phyloP scores from a whole-genome alignment of 192 early-diverging fungal genomes.

The Mortierella alpina region DNA sequence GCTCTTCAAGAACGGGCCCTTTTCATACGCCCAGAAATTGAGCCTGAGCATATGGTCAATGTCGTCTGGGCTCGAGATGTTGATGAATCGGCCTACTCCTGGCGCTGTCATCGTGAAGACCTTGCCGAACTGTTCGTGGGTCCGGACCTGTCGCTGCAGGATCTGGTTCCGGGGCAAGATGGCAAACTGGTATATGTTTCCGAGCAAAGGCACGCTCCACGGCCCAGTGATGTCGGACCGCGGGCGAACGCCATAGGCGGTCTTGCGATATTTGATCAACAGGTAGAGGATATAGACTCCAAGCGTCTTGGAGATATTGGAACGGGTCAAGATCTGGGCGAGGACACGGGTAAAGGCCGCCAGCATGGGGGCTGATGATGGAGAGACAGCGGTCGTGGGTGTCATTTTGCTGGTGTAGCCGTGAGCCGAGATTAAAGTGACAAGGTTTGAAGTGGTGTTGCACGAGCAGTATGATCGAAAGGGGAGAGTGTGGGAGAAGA shows the following conservation, averaged over 20 bases:
- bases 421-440: neutral
- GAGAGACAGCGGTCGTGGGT: neutral
- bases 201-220: conserved; percentile 22
- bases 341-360: conserved; percentile 4
- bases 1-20: conserved; percentile 23
- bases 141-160: conserved; percentile 26
- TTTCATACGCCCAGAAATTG: conserved; percentile 55
- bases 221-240: conserved; percentile 32
- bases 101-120: conserved; percentile 34
- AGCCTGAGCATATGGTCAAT: conserved; percentile 41
- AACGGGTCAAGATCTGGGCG: conserved; percentile 5
- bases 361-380: conserved; percentile 1
- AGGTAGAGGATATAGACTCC: conserved; percentile 28
- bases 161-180: conserved; percentile 13
- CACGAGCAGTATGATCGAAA: neutral
- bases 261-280: conserved; percentile 38
- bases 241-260: conserved; percentile 14
- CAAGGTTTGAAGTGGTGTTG: neutral
- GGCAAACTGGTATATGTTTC: conserved; percentile 23
- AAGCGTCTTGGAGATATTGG: conserved; percentile 21
- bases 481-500: neutral
- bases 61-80: conserved; percentile 32
- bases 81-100: conserved; percentile 30
- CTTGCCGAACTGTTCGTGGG: conserved; percentile 33
- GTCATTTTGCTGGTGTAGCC: neutral